Base-by-base conservation (phyloP, 1,284 basidiomycete genomes). In the Vanrija sp. region DNA sequence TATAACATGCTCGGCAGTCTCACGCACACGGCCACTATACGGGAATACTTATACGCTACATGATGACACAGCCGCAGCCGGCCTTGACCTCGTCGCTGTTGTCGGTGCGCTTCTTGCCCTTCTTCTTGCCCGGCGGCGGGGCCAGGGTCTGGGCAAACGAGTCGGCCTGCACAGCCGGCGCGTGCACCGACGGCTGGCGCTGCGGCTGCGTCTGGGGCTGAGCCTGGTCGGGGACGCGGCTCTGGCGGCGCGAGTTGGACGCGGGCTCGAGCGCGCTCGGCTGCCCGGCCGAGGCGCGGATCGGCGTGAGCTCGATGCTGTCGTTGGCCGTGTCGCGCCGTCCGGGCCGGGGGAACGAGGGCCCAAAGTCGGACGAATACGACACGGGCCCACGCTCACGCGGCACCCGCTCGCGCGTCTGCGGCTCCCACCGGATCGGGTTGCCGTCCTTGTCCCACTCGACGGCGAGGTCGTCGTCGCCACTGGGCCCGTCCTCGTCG, bases 401-500 rank as follows among this genome's bases (percentile, higher is more conserved):
- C 31, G 31, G n/a, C n/a, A n/a, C n/a, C n/a, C 7, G 22, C 14
- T 1, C 37, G 37, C 35, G 39, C 41, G 27, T 20, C 37, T 19
- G 37, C 10, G 19, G 24, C 42, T 67, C 65, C 72, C 72, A 74
- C 27, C 66, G 64, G 12, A 72, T 57, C 3, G 72, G 69, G 24
- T 51, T 65, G 14, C 71, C 71, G 47, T 72, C 66, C 52, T 57
- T 65, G 59, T 74, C 72, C 72, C 72, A 74, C 51, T 74, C 72
- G 18, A 74, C 66, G 1, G 69, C 72, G 23, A 72, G 49, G 56
- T 69, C 68, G n/a, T 64, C 67, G 27, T 71, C 68, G 1, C 59
- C 64, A 16, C 39, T 57, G 18, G 52, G 14, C 15, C 16, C 20
- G 16, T 16, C 39, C n/a, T 35, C 45, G 38, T 45, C 48, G 38